phyloP scores from a whole-genome alignment of 108 stramenopile species.

The Nitzschia putrida region DNA sequence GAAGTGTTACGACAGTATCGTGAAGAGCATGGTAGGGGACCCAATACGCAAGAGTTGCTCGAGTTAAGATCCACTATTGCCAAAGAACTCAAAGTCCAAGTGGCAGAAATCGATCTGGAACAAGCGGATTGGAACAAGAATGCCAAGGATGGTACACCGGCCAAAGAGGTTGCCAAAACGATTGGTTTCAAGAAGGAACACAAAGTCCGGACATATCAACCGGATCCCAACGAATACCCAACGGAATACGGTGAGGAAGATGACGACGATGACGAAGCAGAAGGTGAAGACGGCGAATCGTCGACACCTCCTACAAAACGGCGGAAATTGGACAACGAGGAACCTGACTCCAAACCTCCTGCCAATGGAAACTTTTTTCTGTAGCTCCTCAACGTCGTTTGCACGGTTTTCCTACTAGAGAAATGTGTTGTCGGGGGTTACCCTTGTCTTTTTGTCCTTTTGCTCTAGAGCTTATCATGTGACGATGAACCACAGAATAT shows the following conservation, averaged over 20 bases:
- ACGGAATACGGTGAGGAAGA: slow-evolving; percentile 15
- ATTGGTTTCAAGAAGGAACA: slow-evolving; percentile 30
- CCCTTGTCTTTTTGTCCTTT: no score
- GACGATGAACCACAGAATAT: no score
- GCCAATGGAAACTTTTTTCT: background rate
- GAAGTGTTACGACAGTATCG: slow-evolving; percentile 76
- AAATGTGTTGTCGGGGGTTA: no score
- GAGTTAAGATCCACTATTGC: slow-evolving; percentile 77
- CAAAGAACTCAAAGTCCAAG: slow-evolving; percentile 69
- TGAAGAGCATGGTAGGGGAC: slow-evolving; percentile 83
- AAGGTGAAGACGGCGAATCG: slow-evolving; percentile 13
- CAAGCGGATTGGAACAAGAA: slow-evolving; percentile 42
- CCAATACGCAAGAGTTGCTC: slow-evolving; percentile 73
- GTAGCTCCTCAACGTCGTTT: no score
- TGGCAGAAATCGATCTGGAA: slow-evolving; percentile 51
- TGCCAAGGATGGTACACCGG: slow-evolving; percentile 21
- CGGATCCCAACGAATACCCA: slow-evolving; percentile 25
- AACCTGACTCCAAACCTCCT: slow-evolving; percentile 27
- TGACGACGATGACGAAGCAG: slow-evolving; percentile 28
- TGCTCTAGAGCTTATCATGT: no score
- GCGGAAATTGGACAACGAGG: slow-evolving; percentile 4
- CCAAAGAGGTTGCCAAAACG: slow-evolving; percentile 21
- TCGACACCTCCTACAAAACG: slow-evolving; percentile 2
- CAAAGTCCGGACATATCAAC: slow-evolving; percentile 18
- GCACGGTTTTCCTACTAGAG: no score